Conservation (phyloP, 1,284 basidiomycete genomes). For the Apiotrichum montevideense region DNA sequence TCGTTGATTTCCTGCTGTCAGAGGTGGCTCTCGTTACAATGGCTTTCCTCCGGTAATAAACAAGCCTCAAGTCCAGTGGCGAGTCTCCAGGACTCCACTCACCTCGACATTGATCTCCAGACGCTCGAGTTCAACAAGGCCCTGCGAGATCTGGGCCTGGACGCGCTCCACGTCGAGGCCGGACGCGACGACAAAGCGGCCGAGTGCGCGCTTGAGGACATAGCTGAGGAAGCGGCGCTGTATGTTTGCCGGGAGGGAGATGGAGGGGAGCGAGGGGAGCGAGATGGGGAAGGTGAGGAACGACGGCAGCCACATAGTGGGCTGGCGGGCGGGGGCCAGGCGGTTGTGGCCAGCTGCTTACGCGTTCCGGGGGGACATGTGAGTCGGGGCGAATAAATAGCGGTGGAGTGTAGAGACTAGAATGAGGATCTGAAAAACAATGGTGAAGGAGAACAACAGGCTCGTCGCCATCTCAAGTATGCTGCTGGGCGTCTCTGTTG, state of each 20-base stretch:
- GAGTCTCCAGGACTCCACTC: conserved; percentile 27
- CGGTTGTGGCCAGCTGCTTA: background rate
- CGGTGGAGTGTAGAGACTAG: too few relatives aligned
- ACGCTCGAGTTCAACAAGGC: conserved; percentile 76
- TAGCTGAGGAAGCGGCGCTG: conserved; percentile 87
- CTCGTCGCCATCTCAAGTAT: too few relatives aligned
- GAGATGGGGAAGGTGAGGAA: conserved; percentile 34
- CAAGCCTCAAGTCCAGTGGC: too few relatives aligned
- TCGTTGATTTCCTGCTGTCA: conserved; percentile 66
- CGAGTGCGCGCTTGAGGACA: conserved; percentile 72
- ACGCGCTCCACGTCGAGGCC: conserved; percentile 81
- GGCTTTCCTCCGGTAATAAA: too few relatives aligned
- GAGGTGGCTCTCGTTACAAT: conserved; percentile 16
- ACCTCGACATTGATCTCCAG: conserved; percentile 72
- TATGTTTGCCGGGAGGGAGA: conserved; percentile 68
- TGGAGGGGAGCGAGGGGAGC: conserved; percentile 33
- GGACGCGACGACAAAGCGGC: conserved; percentile 77
- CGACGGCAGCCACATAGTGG: conserved; percentile 35
- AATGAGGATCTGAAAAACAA: too few relatives aligned
- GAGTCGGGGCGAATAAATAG: background rate
- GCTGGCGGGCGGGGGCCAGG: background rate
- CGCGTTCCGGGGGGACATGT: background rate
- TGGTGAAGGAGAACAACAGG: too few relatives aligned
- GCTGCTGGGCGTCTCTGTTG: too few relatives aligned
- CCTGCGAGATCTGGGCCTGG: conserved; percentile 84